Percentiles rank a stretch among this genome's conserved stretches.
Conservation (phyloP, 345 rosid genomes). For the Lepidium didymum region DNA sequence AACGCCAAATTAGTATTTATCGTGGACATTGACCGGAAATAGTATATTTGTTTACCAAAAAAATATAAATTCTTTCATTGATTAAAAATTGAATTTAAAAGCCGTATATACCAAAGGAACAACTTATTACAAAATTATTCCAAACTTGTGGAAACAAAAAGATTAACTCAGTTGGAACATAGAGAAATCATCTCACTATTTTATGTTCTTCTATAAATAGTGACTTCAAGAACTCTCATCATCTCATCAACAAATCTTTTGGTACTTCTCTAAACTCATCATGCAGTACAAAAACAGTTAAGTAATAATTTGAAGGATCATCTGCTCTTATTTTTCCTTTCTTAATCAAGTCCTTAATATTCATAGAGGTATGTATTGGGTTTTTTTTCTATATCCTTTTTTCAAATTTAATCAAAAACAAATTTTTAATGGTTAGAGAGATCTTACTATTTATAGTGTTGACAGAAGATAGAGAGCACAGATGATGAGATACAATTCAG, state of each 20-base stretch:
- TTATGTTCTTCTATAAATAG: slow-evolving; percentile 18
- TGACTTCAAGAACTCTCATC: slow-evolving; percentile 6
- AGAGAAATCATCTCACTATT: neutral
- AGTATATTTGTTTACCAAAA: neutral
- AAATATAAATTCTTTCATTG: too few relatives aligned
- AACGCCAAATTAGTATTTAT: neutral
- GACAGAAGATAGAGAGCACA: slow-evolving; percentile 97
- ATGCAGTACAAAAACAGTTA: neutral
- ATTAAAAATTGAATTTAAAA: neutral
- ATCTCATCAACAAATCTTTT: slow-evolving; percentile 4
- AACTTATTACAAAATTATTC: slow-evolving; percentile 11
- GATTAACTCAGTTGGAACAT: neutral
- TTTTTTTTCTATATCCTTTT: neutral
- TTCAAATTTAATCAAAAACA: neutral
- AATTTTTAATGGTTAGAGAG: neutral
- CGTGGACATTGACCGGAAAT: neutral
- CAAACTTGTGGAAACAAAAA: slow-evolving; percentile 4
- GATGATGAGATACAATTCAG: slow-evolving; percentile 36
- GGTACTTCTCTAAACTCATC: neutral
- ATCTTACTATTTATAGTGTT: slow-evolving; percentile 25
- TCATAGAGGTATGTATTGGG: neutral
- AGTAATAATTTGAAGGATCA: neutral
- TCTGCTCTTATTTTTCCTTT: neutral
- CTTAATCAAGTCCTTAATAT: neutral
- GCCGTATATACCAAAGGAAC: slow-evolving; percentile 11